Base-by-base conservation (phyloP, 192 early-diverging fungal genomes). In the Coemansia sp. region DNA sequence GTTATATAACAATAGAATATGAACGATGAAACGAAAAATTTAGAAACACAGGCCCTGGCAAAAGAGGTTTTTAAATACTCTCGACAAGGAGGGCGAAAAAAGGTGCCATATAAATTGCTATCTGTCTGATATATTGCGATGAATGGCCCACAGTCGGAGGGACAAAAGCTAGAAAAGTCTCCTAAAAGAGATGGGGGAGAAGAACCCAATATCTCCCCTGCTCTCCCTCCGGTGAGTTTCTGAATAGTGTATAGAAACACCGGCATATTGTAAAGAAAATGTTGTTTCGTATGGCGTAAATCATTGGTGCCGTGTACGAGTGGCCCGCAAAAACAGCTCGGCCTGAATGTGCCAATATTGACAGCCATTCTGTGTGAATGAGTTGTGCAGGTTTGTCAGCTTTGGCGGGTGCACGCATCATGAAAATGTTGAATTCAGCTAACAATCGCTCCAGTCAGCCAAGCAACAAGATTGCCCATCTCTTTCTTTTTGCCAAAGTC, bases 291-390 rank as follows among this genome's bases (percentile, higher is more conserved):
- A 5, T 41, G 8, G 15, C 15, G 48, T 12, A 64, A 4, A 64
- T 49, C 18, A n/a, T 49, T 7, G 18, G 47, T 16, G 51, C 18
- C 26, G 19, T 22, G 26, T 10, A 4, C 51, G 8, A 54, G 21
- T 54, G 51, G 51, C 22, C 7, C 51, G 51, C 51, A 54, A 54
- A 54, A 54, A 54, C 51, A 54, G 51, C 51, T 54, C 51, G 26
- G 26, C 51, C 1, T 1, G 8, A 54, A 26, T 8, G 6, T 10
- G 51, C 11, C 26, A 22, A 0, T 16, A 26, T 26, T 26, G 26
- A 3, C 26, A 26, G 26, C 26, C 26, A 26, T 26, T 26, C 26
- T 26, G 26, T 26, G 26, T 3, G 1, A 3, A 26, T 26, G 26
- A 26, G 26, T 3, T 26, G 26, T 26, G 26, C 26, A 26, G 26